These are phyloP conservation scores for Mrakia blollopis DNA, from an alignment of 768 basidiomycete species.

Conservation along the genomic window DNA sequence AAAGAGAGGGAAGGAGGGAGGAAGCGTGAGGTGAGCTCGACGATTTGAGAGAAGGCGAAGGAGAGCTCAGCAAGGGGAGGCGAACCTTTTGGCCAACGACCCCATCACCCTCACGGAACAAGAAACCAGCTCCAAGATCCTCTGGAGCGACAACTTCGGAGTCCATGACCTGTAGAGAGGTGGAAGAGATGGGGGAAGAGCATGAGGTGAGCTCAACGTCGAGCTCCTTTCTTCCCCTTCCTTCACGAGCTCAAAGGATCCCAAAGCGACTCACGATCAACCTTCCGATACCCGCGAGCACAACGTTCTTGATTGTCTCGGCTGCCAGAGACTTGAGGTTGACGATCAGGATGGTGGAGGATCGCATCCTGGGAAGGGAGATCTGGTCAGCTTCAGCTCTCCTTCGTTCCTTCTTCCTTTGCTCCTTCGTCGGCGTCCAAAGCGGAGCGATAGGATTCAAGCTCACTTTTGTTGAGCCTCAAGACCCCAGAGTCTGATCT, in stretches of 20 bases:
- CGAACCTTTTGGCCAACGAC: slow-evolving; percentile 74
- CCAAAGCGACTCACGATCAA: slow-evolving; percentile 50
- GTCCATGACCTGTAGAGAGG: slow-evolving; percentile 56
- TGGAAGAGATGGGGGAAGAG: not conserved
- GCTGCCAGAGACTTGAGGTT: slow-evolving; percentile 77
- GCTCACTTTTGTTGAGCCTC: slow-evolving; percentile 90
- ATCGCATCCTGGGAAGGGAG: slow-evolving; percentile 66
- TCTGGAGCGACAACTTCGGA: slow-evolving; percentile 66
- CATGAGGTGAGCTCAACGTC: not conserved
- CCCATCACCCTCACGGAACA: slow-evolving; percentile 81
- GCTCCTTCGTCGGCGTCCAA: not conserved
- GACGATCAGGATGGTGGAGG: slow-evolving; percentile 79
- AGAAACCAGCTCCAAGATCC: slow-evolving; percentile 87
- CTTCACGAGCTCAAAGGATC: not conserved
- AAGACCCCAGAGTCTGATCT: slow-evolving; percentile 95
- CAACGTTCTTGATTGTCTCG: slow-evolving; percentile 95
- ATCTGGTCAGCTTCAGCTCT: slow-evolving; percentile 27
- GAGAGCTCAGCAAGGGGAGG: not conserved
- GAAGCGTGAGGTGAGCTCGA: not conserved
- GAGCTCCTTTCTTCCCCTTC: not conserved
- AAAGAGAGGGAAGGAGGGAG: slow-evolving; percentile 29
- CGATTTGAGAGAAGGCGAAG: not conserved
- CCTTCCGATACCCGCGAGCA: slow-evolving; percentile 89
- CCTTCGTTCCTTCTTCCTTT: not conserved
- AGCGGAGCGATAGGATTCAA: not conserved